Percentiles rank a stretch among this genome's conserved stretches.
phyloP scores from a whole-genome alignment of 73 alveolate genomes.

The Halteria grandinella region DNA sequence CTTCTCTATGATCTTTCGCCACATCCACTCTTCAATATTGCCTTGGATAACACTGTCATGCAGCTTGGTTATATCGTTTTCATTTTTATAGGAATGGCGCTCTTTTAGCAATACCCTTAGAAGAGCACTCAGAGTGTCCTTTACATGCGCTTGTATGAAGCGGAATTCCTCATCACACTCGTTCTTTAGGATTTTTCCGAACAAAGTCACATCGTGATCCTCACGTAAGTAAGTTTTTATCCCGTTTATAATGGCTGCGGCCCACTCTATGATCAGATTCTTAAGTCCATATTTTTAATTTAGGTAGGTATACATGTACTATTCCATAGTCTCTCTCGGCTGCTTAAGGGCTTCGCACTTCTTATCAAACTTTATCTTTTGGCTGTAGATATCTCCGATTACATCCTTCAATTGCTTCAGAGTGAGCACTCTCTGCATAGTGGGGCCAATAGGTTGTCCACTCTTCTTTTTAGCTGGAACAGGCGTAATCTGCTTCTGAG shows the following conservation, averaged over 20 bases:
- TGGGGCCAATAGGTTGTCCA: too few species aligned
- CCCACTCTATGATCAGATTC: conserved; percentile 95
- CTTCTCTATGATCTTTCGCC: conserved; percentile 92
- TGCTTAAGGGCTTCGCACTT: conserved; percentile 89
- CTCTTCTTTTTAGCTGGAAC: too few species aligned
- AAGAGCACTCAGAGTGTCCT: conserved; percentile 92
- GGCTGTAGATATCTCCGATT: conserved; percentile 87
- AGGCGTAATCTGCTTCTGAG: too few species aligned
- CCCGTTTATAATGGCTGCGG: conserved; percentile 91
- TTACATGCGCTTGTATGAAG: conserved; percentile 89
- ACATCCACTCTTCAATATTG: conserved; percentile 91
- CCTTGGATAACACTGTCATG: conserved; percentile 76
- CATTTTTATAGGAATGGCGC: conserved; percentile 86
- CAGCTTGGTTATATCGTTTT: conserved; percentile 86
- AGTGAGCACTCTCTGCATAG: conserved; percentile 72
- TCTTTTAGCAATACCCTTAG: conserved; percentile 80
- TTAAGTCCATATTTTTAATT: conserved; percentile 96
- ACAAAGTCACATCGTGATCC: conserved; percentile 95
- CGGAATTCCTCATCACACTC: conserved; percentile 98
- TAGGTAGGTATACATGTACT: conserved; percentile 94
- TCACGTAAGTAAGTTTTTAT: conserved; percentile 82
- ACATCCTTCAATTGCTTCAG: conserved; percentile 84
- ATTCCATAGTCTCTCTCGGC: conserved; percentile 98
- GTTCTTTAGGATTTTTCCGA: conserved; percentile 96
- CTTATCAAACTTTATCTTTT: conserved; percentile 86